Conservation (phyloP, 768 basidiomycete genomes). For the Auriscalpium microsporum region DNA sequence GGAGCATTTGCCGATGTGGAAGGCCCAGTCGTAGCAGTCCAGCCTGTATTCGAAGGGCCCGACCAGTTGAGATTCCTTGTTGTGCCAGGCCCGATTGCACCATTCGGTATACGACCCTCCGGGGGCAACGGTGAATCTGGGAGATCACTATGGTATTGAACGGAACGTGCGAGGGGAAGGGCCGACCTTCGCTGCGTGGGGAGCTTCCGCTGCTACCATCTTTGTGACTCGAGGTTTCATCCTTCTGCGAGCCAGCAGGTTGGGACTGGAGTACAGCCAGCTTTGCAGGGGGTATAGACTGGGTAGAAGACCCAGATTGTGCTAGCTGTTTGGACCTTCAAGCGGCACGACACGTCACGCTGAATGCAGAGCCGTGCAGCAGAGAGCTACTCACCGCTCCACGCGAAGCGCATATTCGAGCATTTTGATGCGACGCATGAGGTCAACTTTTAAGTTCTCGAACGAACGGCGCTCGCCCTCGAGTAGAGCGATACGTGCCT, state of each 20-base stretch:
- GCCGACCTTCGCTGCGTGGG: slow-evolving; percentile 73
- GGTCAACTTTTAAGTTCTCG: slow-evolving; percentile 93
- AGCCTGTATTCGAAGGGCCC: slow-evolving; percentile 30
- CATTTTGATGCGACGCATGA: slow-evolving; percentile 98
- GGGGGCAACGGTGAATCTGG: slow-evolving; percentile 67
- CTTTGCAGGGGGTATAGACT: slow-evolving; percentile 59
- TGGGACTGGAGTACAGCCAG: slow-evolving; percentile 52
- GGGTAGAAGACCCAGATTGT: slow-evolving; percentile 38
- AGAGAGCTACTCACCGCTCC: slow-evolving; percentile 68
- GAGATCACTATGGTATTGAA: not conserved
- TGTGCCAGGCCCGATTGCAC: slow-evolving; percentile 33
- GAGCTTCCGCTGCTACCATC: slow-evolving; percentile 78
- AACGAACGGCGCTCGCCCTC: slow-evolving; percentile 96
- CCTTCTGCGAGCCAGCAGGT: slow-evolving; percentile 47
- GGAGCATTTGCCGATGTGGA: slow-evolving; percentile 28
- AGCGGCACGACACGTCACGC: slow-evolving; percentile 27
- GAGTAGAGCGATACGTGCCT: slow-evolving; percentile 95
- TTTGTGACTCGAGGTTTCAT: slow-evolving; percentile 65
- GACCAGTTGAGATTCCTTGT: slow-evolving; percentile 54
- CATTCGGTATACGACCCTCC: slow-evolving; percentile 41
- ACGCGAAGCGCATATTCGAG: slow-evolving; percentile 94
- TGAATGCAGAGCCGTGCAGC: slow-evolving; percentile 5
- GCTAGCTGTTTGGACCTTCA: slow-evolving; percentile 73
- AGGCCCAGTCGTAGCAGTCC: slow-evolving; percentile 37
- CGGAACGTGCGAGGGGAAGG: not conserved